Evolutionary conservation across 345 rosid genomes (phyloP), one percentile per base, ranked within the genome.

Genomic region (rapeseed (Brassica napus)): DNA sequence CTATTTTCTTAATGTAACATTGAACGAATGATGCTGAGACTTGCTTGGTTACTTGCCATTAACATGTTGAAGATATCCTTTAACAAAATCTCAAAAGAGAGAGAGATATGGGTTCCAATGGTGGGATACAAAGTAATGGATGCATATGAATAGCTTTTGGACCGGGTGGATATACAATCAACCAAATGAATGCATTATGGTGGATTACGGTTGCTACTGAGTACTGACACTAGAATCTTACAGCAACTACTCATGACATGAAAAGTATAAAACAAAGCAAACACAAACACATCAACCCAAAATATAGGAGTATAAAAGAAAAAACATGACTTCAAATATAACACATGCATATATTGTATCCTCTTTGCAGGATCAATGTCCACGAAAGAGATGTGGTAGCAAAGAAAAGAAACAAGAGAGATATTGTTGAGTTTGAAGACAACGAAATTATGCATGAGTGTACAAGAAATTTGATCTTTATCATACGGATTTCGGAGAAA

Each of bases 151-250:
- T 42, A 23, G 47, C 4, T 42, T 79, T 59, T 66, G 24, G 66
- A 78, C 14, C n/a, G 0, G 39, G 16, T 34, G 16, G 74, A 79
- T 79, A 62, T 74, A 80, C 83, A 79, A 42, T 62, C 26, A 61
- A 74, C 67, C 15, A 3, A 68, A 68, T 74, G 60, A 74, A 73
- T 69, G 71, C 71, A 68, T 26, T 24, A 18, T n/a, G 60, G 23
- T 62, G 57, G 65, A 68, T 65, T 8, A 57, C 16, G 2, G 15
- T 73, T 35, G 14, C 57, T 73, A 73, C 57, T 47, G 57, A 73
- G 39, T 35, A 35, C 39, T 35, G 54, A 72, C 54, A 67, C 70
- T 61, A 73, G 21, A 68, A 24, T 78, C 35, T 79, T 65, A 37
- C 47, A 61, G 63, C 39, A 35, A 35, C 7, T 35, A 7, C 9